phyloP scores from a whole-genome alignment of 2,329 filamentous ascomycete species.

The Clarireedia paspali region DNA sequence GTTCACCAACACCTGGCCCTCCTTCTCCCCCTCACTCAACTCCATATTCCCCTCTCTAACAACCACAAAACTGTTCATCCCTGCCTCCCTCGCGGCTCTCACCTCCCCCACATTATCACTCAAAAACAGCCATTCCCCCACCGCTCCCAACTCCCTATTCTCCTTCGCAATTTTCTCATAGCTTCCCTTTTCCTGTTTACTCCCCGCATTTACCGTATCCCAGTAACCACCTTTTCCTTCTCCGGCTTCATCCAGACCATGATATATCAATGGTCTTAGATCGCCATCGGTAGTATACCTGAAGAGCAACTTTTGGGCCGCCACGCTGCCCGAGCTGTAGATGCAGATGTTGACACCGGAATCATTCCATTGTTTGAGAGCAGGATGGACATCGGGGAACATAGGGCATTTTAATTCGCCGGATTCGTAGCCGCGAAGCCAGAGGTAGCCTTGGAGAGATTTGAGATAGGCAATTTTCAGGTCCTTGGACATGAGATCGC shows the following conservation, averaged over 20 bases:
- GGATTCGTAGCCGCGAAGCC: constrained; percentile 64
- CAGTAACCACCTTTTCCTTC: constrained; percentile 70
- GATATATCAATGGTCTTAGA: constrained; percentile 49
- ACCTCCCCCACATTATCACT: constrained; percentile 73
- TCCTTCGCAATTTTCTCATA: constrained; percentile 40
- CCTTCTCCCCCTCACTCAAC: constrained; percentile 42
- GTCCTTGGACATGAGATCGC: constrained; percentile 63
- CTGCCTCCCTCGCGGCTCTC: constrained; percentile 50
- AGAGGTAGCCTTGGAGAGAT: constrained; percentile 71
- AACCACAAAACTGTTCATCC: constrained; percentile 56
- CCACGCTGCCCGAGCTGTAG: constrained; percentile 74
- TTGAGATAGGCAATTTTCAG: constrained; percentile 73
- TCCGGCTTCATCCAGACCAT: constrained; percentile 61
- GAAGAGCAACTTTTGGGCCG: constrained; percentile 76
- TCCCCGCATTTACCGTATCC: constrained; percentile 73
- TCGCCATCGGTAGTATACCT: constrained; percentile 53
- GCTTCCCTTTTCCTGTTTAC: constrained; percentile 59
- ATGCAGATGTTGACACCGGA: constrained; percentile 47
- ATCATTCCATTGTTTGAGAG: constrained; percentile 51
- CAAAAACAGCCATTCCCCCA: constrained; percentile 62
- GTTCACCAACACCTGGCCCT: constrained; percentile 20
- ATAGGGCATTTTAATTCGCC: constrained; percentile 65
- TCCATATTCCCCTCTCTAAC: constrained; percentile 63
- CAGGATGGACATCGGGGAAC: constrained; percentile 65
- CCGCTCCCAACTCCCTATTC: constrained; percentile 34